Percentiles rank a stretch among this genome's conserved stretches.
phyloP scores from a whole-genome alignment of 768 basidiomycete genomes.

The Hemileccinum rubropunctum region DNA sequence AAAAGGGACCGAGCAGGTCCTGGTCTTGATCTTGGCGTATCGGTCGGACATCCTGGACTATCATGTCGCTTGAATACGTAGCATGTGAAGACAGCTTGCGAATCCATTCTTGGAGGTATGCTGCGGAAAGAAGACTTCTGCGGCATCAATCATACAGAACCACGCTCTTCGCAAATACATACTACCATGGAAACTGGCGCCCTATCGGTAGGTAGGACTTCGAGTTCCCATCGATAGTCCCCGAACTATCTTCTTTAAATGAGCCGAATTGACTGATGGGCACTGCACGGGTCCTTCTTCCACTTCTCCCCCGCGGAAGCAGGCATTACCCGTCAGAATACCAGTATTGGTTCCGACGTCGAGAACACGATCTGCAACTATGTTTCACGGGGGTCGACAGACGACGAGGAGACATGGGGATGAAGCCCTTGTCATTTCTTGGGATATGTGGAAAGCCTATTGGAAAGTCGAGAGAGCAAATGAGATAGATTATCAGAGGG shows the following conservation, averaged over 20 bases:
- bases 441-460: background rate
- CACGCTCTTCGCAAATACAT: background rate
- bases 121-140: background rate
- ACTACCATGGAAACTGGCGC: background rate
- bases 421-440: background rate
- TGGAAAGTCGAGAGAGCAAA: background rate
- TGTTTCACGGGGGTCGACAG: background rate
- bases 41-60: too few relatives aligned
- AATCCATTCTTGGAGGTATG: background rate
- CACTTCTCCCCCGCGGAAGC: slow-evolving; percentile 1
- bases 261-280: background rate
- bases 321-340: background rate
- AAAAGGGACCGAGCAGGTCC: too few relatives aligned
- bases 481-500: background rate
- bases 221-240: background rate
- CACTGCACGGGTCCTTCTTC: background rate
- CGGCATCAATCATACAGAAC: background rate
- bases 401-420: background rate
- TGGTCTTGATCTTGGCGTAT: too few relatives aligned
- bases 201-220: background rate
- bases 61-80: too few relatives aligned
- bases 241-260: background rate
- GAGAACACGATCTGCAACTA: background rate
- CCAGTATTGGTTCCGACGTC: background rate
- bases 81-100: too few relatives aligned